Evolutionary conservation across 208 protist genomes (phyloP), one percentile per base, ranked within the genome.

Genomic region (Balamuthia mandrillaris): DNA sequence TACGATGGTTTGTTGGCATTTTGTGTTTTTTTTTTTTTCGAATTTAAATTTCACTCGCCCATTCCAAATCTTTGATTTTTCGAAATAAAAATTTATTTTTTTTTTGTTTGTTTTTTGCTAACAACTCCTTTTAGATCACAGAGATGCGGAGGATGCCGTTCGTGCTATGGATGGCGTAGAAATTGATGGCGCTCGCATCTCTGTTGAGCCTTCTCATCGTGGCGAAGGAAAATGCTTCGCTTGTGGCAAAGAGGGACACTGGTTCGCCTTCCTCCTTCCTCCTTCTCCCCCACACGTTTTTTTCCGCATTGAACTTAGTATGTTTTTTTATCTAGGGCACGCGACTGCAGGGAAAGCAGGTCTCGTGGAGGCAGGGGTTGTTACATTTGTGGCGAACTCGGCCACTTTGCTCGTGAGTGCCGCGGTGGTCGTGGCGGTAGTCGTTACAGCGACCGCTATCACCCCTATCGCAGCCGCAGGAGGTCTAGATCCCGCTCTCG

Each of bases 121-220:
- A 60, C 7, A 60, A 31, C 49, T 56, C 44, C 31, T 49, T 27
- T 16, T 10, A 60, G 74, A 82, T 58, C 18, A n/a, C 9, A 37
- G 74, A 52, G 74, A 82, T 65, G 74, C 74, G 47, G 74, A 82
- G 33, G 74, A 82, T 42, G 74, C 74, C 39, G 74, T 82, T 44
- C 74, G 74, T 10, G 74, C 42, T 4, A 82, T 82, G 74, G 60
- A 82, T 33, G 74, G 74, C 21, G 41, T 35, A 37, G 41, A 60
- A 18, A 24, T 82, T n/a, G 74, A 82, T 82, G 74, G 74, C 0
- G 33, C 39, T 44, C 37, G 45, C 41, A 47, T 82, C 47, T 68
- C 60, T 31, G 74, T 82, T 4, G 74, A 82, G 14, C 54, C 54
- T 14, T 60, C 74, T 3, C 54, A 54, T 29, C 54, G 74, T 27